Percentiles rank a stretch among this genome's conserved stretches.
Evolutionary conservation across 768 basidiomycete genomes (phyloP).

Genomic region (Vararia minispora): DNA sequence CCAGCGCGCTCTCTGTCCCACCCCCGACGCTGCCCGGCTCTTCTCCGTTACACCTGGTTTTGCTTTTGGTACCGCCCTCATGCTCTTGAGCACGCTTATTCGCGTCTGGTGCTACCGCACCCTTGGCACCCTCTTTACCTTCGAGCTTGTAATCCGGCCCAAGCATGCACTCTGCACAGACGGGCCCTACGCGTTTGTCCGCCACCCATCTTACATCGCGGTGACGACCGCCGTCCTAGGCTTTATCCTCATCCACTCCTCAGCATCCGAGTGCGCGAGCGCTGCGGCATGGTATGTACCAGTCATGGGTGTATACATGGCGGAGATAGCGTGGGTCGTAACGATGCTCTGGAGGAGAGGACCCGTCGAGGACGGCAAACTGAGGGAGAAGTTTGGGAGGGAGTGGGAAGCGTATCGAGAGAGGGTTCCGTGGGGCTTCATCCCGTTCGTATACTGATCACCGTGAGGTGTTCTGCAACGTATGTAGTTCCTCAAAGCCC

Average conservation of each 20-base stretch:
- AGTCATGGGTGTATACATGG: too few relatives aligned
- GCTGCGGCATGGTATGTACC: too few relatives aligned
- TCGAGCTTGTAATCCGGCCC: constrained; percentile 12
- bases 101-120: constrained; percentile 11
- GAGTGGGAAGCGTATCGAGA: constrained; percentile 1
- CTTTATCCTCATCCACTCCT: constrained; percentile 9
- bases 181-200: constrained; percentile 16
- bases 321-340: background rate
- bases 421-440: constrained; percentile 1
- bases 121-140: constrained; percentile 13
- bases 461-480: too few relatives aligned
- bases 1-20: background rate
- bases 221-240: constrained; percentile 10
- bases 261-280: too few relatives aligned
- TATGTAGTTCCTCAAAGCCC: too few relatives aligned
- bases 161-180: constrained; percentile 15
- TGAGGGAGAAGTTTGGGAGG: constrained; percentile 4
- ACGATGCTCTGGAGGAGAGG: background rate
- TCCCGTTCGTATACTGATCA: background rate
- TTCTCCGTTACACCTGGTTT: constrained; percentile 2
- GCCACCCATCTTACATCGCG: constrained; percentile 16
- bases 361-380: background rate
- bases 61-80: constrained; percentile 4
- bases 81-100: constrained; percentile 4
- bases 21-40: background rate